phyloP scores from a whole-genome alignment of 2,329 filamentous ascomycete genomes.

The Fusarium nisikadoi region DNA sequence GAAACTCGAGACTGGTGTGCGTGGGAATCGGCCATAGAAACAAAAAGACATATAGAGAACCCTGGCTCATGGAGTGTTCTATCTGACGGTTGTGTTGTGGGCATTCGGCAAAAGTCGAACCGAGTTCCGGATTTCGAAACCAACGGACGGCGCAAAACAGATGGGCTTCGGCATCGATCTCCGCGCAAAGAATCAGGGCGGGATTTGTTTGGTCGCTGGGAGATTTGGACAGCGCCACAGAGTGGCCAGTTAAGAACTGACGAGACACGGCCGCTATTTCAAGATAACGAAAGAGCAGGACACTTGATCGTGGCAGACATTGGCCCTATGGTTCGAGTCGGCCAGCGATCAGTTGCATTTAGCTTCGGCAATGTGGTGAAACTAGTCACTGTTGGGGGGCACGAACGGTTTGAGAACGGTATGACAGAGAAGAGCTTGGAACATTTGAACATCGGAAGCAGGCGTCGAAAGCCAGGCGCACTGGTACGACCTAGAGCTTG shows the following conservation, averaged over 20 bases:
- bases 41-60: conserved; percentile 65
- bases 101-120: conserved; percentile 63
- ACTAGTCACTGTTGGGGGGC: conserved; percentile 70
- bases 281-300: conserved; percentile 54
- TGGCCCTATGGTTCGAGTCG: conserved; percentile 72
- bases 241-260: conserved; percentile 56
- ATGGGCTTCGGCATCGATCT: conserved; percentile 47
- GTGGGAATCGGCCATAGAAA: conserved; percentile 63
- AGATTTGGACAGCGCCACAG: conserved; percentile 64
- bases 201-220: conserved; percentile 56
- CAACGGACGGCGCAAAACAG: conserved; percentile 26
- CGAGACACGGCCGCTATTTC: conserved; percentile 58
- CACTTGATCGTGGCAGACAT: conserved; percentile 72
- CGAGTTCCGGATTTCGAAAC: conserved; percentile 16
- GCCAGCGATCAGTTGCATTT: conserved; percentile 73
- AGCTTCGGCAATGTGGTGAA: conserved; percentile 80
- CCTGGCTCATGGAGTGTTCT: conserved; percentile 74
- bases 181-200: conserved; percentile 39
- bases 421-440: conserved; percentile 46
- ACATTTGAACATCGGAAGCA: conserved; percentile 50
- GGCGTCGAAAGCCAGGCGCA: conserved; percentile 52
- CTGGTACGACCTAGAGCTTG: conserved; percentile 37
- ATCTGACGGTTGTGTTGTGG: conserved; percentile 69
- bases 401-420: conserved; percentile 68
- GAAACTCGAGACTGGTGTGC: conserved; percentile 58